phyloP scores from a whole-genome alignment of 306 rosid species.

The Fragaria ananassa region DNA sequence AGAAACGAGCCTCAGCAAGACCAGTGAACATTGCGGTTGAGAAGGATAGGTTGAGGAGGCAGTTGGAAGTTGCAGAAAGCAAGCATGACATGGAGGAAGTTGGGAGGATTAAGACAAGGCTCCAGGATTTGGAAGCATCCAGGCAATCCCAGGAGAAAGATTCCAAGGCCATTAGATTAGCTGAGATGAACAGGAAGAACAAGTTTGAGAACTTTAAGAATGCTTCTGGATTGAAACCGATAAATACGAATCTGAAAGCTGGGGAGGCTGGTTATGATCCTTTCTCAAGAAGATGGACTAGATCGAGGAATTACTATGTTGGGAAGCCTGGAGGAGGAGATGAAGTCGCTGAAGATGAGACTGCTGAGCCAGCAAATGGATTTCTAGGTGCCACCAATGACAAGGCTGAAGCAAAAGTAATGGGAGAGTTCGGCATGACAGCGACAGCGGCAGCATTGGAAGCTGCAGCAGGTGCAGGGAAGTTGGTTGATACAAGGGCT shows the following conservation, averaged over 20 bases:
- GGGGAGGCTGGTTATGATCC: conserved; percentile 71
- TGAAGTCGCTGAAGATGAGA: conserved; percentile 26
- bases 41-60: conserved; percentile 52
- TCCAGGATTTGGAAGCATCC: conserved; percentile 45
- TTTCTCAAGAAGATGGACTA: conserved; percentile 65
- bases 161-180: conserved; percentile 44
- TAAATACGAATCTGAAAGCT: conserved; percentile 35
- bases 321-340: conserved; percentile 27
- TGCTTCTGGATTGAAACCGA: conserved; percentile 38
- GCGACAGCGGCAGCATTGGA: conserved; percentile 42
- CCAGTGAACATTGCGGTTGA: conserved; percentile 62
- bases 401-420: neutral
- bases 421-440: conserved; percentile 20
- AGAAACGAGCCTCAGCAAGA: conserved; percentile 46
- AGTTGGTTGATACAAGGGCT: conserved; percentile 52
- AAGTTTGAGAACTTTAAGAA: conserved; percentile 54
- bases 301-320: conserved; percentile 52
- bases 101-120: conserved; percentile 38
- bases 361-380: conserved; percentile 26
- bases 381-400: neutral
- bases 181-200: conserved; percentile 71
- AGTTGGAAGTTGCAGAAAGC: conserved; percentile 44
- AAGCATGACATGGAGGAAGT: conserved; percentile 37
- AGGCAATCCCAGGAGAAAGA: conserved; percentile 37
- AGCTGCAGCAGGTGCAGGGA: conserved; percentile 62